These are phyloP conservation scores for Mucuna pruriens DNA, from an alignment of 306 rosid genomes.

Conservation along the genomic window DNA sequence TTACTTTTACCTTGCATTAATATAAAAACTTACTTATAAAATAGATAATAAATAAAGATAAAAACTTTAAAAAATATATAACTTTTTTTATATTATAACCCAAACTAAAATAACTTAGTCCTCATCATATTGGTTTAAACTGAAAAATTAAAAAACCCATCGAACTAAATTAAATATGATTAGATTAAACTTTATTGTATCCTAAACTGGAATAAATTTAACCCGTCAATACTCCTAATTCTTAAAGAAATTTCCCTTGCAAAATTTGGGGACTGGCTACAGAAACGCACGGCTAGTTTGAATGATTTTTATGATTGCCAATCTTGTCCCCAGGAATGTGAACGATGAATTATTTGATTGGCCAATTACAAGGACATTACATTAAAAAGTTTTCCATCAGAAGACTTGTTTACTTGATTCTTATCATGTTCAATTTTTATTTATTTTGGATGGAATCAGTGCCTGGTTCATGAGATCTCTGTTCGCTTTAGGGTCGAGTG, in stretches of 20 bases:
- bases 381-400: not conserved
- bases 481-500: not conserved
- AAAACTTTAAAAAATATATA: too few relatives aligned
- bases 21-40: too few relatives aligned
- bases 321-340: not conserved
- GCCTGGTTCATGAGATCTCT: not conserved
- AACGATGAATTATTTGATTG: not conserved
- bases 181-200: too few relatives aligned
- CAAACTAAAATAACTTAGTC: too few relatives aligned
- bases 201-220: not conserved
- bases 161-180: too few relatives aligned
- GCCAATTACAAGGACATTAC: not conserved
- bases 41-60: too few relatives aligned
- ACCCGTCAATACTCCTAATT: not conserved
- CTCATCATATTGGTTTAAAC: too few relatives aligned
- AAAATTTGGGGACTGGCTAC: not conserved
- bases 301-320: not conserved
- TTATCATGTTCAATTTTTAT: not conserved
- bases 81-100: too few relatives aligned
- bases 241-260: not conserved
- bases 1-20: too few relatives aligned
- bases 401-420: not conserved
- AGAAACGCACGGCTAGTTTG: not conserved
- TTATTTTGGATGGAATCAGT: not conserved
- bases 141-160: too few relatives aligned